Evolutionary conservation across 2,329 filamentous ascomycete species (phyloP).

Genomic region (Ophiocordyceps polyrhachis-furcata): DNA sequence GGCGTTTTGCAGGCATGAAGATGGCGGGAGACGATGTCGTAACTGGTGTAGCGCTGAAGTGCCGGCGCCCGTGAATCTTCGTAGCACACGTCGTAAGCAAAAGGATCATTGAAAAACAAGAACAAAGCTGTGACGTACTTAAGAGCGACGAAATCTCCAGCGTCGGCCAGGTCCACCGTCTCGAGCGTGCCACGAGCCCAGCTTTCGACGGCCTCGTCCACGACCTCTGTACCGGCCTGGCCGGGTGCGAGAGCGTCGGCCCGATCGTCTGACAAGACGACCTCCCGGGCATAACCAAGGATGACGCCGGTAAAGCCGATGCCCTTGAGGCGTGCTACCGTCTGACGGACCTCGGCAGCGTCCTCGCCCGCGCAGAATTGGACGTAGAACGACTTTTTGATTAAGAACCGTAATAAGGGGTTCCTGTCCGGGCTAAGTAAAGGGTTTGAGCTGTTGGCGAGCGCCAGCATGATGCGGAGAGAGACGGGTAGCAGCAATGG

Average conservation of each 20-base stretch:
- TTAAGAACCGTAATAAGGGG: conserved; percentile 44
- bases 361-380: conserved; percentile 83
- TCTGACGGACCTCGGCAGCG: conserved; percentile 44
- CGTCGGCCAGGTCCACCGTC: conserved; percentile 48
- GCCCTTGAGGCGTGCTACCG: conserved; percentile 44
- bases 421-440: conserved; percentile 61
- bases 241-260: conserved; percentile 22
- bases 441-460: conserved; percentile 49
- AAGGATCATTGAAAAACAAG: background rate
- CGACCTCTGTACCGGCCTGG: conserved; percentile 25
- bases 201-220: conserved; percentile 41
- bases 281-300: conserved; percentile 66
- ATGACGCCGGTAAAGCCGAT: conserved; percentile 75
- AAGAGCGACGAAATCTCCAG: conserved; percentile 44
- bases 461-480: conserved; percentile 43
- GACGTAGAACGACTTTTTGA: conserved; percentile 73
- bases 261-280: conserved; percentile 45
- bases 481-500: conserved; percentile 50
- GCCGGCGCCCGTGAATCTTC: conserved; percentile 64
- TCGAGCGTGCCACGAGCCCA: conserved; percentile 62
- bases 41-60: conserved; percentile 50
- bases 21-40: conserved; percentile 41
- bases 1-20: conserved; percentile 43
- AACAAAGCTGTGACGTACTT: conserved; percentile 23
- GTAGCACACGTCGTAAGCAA: no score